These are phyloP conservation scores for Rheum nobile DNA, from an alignment of 148 eudicot genomes.

Conservation along the genomic window DNA sequence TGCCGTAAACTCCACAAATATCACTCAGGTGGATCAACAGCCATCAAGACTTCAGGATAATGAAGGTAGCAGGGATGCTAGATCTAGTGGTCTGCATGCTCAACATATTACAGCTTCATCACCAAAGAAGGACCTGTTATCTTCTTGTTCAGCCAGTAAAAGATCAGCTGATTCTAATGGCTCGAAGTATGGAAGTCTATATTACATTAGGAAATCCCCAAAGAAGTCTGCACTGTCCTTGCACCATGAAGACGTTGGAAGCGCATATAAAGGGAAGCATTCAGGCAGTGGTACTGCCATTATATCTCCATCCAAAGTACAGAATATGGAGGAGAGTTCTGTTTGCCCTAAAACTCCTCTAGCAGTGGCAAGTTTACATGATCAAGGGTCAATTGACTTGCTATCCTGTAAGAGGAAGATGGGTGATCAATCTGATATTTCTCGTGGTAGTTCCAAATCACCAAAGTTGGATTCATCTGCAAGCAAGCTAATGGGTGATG, in stretches of 20 bases:
- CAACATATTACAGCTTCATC: conserved; percentile 7
- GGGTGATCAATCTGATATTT: conserved; percentile 20
- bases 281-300: conserved; percentile 6
- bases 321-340: not conserved
- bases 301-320: not conserved
- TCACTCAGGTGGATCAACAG: conserved; percentile 14
- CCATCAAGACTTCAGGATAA: conserved; percentile 12
- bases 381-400: conserved; percentile 13
- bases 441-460: conserved; percentile 29
- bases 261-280: not conserved
- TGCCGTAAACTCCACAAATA: conserved; percentile 10
- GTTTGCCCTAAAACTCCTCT: not conserved
- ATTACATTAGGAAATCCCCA: conserved; percentile 30
- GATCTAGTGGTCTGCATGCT: conserved; percentile 10
- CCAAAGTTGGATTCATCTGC: conserved; percentile 19
- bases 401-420: conserved; percentile 36
- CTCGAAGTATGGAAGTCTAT: conserved; percentile 17
- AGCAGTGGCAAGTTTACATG: conserved; percentile 1
- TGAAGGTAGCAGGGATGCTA: conserved; percentile 15
- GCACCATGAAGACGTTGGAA: conserved; percentile 10
- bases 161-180: conserved; percentile 20
- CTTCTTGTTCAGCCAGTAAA: conserved; percentile 22
- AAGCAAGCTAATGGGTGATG: conserved; percentile 17
- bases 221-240: conserved; percentile 17
- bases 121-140: conserved; percentile 17